Conservation (phyloP, 202 grass and related monocot species). For the Setaria viridis region DNA sequence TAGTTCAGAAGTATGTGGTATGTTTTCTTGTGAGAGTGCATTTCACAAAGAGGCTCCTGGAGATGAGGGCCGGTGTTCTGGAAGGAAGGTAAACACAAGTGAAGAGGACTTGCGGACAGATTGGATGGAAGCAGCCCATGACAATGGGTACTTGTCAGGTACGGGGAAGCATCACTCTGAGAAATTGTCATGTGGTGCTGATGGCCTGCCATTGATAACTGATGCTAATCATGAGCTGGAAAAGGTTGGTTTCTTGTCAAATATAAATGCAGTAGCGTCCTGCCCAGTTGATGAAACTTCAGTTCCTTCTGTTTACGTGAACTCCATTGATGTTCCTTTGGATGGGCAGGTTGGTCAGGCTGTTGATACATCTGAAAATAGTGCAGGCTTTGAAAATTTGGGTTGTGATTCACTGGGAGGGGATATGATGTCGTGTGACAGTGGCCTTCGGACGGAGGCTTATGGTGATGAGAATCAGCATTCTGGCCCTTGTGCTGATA, state of each 20-base stretch:
- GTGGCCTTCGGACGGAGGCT: background rate
- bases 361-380: conserved; percentile 17
- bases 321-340: conserved; percentile 24
- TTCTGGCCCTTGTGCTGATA: conserved; percentile 24
- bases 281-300: conserved; percentile 12
- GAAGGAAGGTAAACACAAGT: conserved; percentile 28
- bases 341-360: background rate
- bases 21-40: background rate
- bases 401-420: conserved; percentile 8
- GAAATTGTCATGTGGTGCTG: conserved; percentile 14
- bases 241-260: conserved; percentile 32
- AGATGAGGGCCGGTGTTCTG: background rate
- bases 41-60: conserved; percentile 15
- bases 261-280: conserved; percentile 12
- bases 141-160: conserved; percentile 18
- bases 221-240: conserved; percentile 37
- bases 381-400: conserved; percentile 34
- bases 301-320: conserved; percentile 26
- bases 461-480: conserved; percentile 39
- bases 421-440: background rate
- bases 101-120: background rate
- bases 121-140: background rate
- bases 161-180: conserved; percentile 6
- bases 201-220: conserved; percentile 26
- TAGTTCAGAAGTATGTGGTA: conserved; percentile 14